Evolutionary conservation across 768 basidiomycete genomes (phyloP).

Genomic region (Termitomyces sp.): DNA sequence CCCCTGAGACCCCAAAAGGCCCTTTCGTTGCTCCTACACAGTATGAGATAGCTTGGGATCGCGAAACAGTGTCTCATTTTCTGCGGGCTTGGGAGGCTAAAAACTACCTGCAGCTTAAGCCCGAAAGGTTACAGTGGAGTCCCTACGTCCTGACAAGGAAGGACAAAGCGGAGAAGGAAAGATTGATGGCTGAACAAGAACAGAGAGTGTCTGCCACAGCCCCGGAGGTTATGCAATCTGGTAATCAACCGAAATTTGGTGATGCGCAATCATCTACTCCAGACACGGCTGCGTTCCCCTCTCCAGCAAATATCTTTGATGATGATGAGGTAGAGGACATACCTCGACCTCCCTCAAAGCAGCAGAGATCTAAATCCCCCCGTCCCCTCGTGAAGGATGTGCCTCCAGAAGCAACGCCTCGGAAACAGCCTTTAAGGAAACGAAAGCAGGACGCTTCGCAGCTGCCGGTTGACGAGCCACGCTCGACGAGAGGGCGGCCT

Average conservation of each 20-base stretch:
- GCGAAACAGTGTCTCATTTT: conserved; percentile 59
- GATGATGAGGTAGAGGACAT: conserved; percentile 19
- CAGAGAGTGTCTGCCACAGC: conserved; percentile 6
- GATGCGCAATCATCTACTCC: background rate
- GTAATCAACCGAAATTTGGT: background rate
- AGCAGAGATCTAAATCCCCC: conserved; percentile 9
- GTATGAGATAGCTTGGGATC: conserved; percentile 79
- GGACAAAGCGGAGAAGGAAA: conserved; percentile 15
- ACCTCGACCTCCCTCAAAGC: conserved; percentile 10
- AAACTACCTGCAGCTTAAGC: conserved; percentile 69
- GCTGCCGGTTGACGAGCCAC: conserved; percentile 2
- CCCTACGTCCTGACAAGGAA: conserved; percentile 60
- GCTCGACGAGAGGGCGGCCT: conserved; percentile 10
- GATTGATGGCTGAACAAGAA: conserved; percentile 8
- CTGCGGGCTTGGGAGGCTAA: conserved; percentile 71
- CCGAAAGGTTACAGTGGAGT: conserved; percentile 91
- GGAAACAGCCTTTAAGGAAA: conserved; percentile 7
- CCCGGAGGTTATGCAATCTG: conserved; percentile 1
- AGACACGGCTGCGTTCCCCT: conserved; percentile 5
- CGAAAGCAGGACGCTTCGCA: conserved; percentile 9
- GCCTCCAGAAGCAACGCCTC: conserved; percentile 6
- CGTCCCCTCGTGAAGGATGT: background rate
- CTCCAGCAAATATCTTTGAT: conserved; percentile 20
- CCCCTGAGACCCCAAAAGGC: conserved; percentile 35
- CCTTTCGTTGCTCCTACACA: conserved; percentile 62